These are phyloP conservation scores for Sporothrix humicola DNA, from an alignment of 2,329 filamentous ascomycete species.

Conservation along the genomic window DNA sequence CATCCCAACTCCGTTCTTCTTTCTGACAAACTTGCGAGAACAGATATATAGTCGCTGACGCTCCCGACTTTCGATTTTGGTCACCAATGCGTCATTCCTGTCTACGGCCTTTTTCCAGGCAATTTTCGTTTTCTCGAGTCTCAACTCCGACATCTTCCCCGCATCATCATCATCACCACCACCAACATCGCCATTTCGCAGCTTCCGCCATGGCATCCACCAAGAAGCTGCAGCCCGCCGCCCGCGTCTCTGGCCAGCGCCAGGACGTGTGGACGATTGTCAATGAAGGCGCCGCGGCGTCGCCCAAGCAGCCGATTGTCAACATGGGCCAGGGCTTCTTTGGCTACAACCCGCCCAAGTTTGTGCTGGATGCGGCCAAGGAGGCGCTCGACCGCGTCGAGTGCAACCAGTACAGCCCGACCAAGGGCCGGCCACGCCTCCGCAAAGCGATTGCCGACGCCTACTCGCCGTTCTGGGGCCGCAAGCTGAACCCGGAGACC, in stretches of 20 bases:
- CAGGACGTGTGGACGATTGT: conserved; percentile 57
- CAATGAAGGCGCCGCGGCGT: conserved; percentile 58
- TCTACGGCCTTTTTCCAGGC: conserved; percentile 14
- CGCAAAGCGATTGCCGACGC: conserved; percentile 92
- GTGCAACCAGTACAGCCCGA: conserved; percentile 98
- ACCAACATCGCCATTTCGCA: conserved; percentile 11
- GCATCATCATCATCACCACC: not conserved
- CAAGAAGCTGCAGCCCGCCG: conserved; percentile 49
- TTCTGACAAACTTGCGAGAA: not conserved
- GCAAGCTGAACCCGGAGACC: conserved; percentile 80
- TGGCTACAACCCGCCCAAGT: conserved; percentile 91
- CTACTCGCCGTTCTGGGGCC: conserved; percentile 88
- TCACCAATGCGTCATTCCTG: conserved; percentile 26
- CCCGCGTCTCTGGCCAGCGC: conserved; percentile 48
- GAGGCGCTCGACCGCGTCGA: conserved; percentile 86
- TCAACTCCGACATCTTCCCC: not conserved
- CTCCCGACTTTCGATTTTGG: not conserved
- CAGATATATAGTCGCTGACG: conserved; percentile 7
- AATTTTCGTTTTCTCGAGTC: not conserved
- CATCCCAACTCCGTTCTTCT: not conserved
- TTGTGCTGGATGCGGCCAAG: conserved; percentile 91
- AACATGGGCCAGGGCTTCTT: conserved; percentile 71
- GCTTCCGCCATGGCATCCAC: conserved; percentile 31
- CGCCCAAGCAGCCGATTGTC: conserved; percentile 58
- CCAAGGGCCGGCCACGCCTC: conserved; percentile 87